Conservation (phyloP, 805 yeast species). For the Candida dajiaensis region DNA sequence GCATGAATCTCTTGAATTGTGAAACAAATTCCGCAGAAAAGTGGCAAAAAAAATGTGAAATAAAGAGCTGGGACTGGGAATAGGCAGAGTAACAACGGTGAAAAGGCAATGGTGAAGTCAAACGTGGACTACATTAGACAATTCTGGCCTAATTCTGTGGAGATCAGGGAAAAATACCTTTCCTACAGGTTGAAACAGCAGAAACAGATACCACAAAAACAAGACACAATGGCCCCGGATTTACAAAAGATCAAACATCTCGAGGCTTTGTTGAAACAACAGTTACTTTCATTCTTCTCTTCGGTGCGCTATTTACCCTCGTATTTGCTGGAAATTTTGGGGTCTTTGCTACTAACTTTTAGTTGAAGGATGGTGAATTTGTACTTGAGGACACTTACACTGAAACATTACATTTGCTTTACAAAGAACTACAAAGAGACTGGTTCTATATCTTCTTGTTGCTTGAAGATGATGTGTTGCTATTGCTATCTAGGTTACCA, state of each 20-base stretch:
- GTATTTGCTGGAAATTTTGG: too few species aligned
- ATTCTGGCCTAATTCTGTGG: not conserved
- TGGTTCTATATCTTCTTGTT: constrained; percentile 6
- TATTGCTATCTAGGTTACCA: constrained; percentile 10
- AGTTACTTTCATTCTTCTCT: not conserved
- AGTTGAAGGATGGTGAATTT: not conserved
- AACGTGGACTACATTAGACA: not conserved
- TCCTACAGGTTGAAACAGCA: not conserved
- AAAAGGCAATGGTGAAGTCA: not conserved
- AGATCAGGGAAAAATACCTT: not conserved
- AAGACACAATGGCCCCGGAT: not conserved
- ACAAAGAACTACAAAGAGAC: constrained; percentile 6
- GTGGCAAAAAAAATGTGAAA: too few species aligned
- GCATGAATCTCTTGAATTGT: not conserved
- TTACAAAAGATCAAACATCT: not conserved
- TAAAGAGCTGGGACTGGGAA: too few species aligned
- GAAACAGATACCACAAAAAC: not conserved
- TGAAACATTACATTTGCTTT: constrained; percentile 4
- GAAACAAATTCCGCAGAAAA: not conserved
- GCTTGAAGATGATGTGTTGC: constrained; percentile 8
- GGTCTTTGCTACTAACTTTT: not conserved
- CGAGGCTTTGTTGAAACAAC: not conserved
- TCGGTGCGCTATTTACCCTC: not conserved
- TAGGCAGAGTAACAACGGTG: too few species aligned
- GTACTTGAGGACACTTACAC: not conserved